Evolutionary conservation across 306 rosid genomes (phyloP), one percentile per base, ranked within the genome.

Genomic region (Alnus glutinosa): DNA sequence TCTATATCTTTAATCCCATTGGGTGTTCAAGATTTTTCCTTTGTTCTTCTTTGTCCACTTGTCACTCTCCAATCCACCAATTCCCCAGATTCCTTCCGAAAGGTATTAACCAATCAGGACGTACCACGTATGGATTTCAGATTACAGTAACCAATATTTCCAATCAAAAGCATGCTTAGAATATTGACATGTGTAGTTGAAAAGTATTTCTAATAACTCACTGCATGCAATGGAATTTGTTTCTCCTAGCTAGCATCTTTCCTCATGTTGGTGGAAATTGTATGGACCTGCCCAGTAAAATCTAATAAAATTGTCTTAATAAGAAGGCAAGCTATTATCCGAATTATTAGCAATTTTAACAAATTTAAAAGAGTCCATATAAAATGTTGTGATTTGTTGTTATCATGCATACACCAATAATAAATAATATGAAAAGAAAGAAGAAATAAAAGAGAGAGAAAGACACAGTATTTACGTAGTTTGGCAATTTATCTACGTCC

Each of bases 241-340:
- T 55, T 79, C 92, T 80, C 85, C 73, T 76, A 81, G 82, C 73
- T 76, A 81, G 82, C 80, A 82, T 89, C 71, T 85, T 89, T 86
- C 81, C 93, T 86, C 93, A 89, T 82, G 84, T 84, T 63, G 92
- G 91, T 63, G 92, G 91, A 78, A 90, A 76, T 80, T 85, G 87
- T 67, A 37, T 67, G 72, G 72, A 67, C 51, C 51, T 39, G 8
- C 28, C 48, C 18, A 36, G 28, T 23, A 23, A 23, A 23, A 23
- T 23, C 28, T 23, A 23, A 23, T 23, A 23, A 23, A 23, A 23
- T 23, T 23, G 28, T 23, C 28, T 23, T 23, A 23, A 23, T 23
- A 23, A 23, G 28, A 23, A 23, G 28, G 28, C 28, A 23, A 0
- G 28, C 0, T 23, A 23, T 23, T 23, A 0, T 23, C 28, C 28